Base-by-base conservation (phyloP, 148 eudicot species). In the Limonium bicolor region DNA sequence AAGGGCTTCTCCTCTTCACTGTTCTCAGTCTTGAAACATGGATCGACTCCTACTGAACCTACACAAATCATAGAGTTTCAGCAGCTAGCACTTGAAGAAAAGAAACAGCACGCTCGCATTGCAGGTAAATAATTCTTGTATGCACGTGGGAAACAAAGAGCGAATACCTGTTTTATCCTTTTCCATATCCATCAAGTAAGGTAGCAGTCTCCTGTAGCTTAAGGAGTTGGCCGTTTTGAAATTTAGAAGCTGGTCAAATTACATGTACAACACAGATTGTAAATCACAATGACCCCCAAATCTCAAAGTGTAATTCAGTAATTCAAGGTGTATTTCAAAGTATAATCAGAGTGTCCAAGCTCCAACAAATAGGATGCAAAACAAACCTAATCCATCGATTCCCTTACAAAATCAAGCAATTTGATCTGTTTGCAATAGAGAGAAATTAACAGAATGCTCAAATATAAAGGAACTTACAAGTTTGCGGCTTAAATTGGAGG, bases 181-280 rank as follows among this genome's bases (percentile, higher is more conserved):
- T 23, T 72, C 61, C 16, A 78, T 46, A 44, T 65, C 71, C 66
- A 54, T 58, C 48, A 78, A 47, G 52, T 53, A 73, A 6, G 86
- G 86, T n/a, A 78, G 74, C 60, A 78, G 20, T 49, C 86, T 67
- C 46, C 64, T 78, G 45, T 70, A 74, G 49, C 74, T 70, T 56
- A 73, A 55, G 8, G 80, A 78, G 36, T 66, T 61, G 7, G 71
- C 65, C 33, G 62, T 38, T 52, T 48, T 67, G 32, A 67, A 70
- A 13, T 66, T 57, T 59, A 59, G 73, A 46, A 42, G 12, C 47
- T 65, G 61, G 12, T 76, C 66, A 46, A n/a, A n/a, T n/a, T 72
- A 67, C 16, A 66, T 65, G 13, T 33, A 64, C 8, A 67, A 53
- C 55, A 48, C 71, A 80, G 73, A 65, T 25, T n/a, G 28, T 14